These are phyloP conservation scores for Xylaria sp. DNA, from an alignment of 2,329 filamentous ascomycete species.

Conservation along the genomic window DNA sequence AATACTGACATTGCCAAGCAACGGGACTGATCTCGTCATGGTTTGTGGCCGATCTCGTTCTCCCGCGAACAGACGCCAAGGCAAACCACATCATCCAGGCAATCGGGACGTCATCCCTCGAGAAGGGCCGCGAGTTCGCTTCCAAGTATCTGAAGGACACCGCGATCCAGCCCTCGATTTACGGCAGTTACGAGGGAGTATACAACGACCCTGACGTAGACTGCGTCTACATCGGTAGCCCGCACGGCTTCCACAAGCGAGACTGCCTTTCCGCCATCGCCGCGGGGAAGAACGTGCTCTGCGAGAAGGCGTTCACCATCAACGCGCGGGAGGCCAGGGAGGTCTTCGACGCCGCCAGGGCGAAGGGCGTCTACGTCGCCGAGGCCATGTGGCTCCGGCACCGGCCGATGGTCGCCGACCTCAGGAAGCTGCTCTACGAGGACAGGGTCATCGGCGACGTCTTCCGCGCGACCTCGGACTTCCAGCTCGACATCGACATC, in stretches of 20 bases:
- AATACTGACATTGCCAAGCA: slow-evolving; percentile 21
- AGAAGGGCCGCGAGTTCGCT: slow-evolving; percentile 45
- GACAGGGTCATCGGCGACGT: slow-evolving; percentile 45
- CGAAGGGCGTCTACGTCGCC: slow-evolving; percentile 46
- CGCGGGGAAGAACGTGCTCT: slow-evolving; percentile 47
- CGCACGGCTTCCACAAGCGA: slow-evolving; percentile 47
- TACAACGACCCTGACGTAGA: slow-evolving; percentile 47
- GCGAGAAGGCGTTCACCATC: slow-evolving; percentile 50
- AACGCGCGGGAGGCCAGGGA: slow-evolving; percentile 44
- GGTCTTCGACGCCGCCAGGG: slow-evolving; percentile 43
- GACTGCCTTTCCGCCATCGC: slow-evolving; percentile 48
- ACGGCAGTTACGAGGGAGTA: slow-evolving; percentile 44
- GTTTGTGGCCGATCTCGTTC: slow-evolving; percentile 47
- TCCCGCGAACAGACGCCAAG: slow-evolving; percentile 40
- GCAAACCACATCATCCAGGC: slow-evolving; percentile 47
- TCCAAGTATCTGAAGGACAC: slow-evolving; percentile 32
- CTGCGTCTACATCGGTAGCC: slow-evolving; percentile 50
- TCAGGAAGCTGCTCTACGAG: slow-evolving; percentile 42
- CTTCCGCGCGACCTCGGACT: slow-evolving; percentile 44
- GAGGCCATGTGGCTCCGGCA: slow-evolving; percentile 52
- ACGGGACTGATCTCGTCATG: slow-evolving; percentile 49
- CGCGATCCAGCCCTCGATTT: slow-evolving; percentile 37
- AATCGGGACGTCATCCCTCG: slow-evolving; percentile 44
- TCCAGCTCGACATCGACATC: slow-evolving; percentile 42
- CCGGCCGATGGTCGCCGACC: slow-evolving; percentile 41